Evolutionary conservation across 2,329 filamentous ascomycete species (phyloP).

Genomic region (Colletotrichum lupini): DNA sequence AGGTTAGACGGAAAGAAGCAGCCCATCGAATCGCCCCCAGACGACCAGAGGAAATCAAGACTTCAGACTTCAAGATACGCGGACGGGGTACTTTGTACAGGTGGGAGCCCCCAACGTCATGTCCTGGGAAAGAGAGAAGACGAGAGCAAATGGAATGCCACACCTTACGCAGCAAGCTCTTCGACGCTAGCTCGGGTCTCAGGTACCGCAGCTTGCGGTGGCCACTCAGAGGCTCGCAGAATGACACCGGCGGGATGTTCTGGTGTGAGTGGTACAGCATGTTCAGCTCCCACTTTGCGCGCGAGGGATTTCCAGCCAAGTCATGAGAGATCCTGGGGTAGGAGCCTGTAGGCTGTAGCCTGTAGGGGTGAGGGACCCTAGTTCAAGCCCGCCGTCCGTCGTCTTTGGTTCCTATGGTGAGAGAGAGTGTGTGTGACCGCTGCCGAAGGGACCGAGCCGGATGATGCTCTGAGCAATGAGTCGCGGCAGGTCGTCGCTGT

Average conservation of each 20-base stretch:
- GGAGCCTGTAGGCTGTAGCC: background rate
- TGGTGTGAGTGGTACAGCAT: background rate
- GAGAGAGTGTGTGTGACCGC: slow-evolving; percentile 10
- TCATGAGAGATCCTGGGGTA: slow-evolving; percentile 24
- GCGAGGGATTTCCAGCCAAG: background rate
- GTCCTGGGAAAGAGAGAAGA: background rate
- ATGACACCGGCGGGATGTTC: background rate
- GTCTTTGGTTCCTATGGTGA: background rate
- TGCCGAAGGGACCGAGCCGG: slow-evolving; percentile 24
- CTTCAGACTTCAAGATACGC: background rate
- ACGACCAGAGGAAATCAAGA: background rate
- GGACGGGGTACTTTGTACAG: background rate
- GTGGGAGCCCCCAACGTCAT: background rate
- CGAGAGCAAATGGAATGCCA: slow-evolving; percentile 18
- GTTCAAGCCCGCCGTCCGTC: background rate
- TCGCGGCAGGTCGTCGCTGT: background rate
- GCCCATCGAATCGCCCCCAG: slow-evolving; percentile 12
- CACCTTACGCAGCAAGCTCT: slow-evolving; percentile 16
- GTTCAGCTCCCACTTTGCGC: background rate
- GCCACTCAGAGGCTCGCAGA: slow-evolving; percentile 22
- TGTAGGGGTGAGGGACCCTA: background rate
- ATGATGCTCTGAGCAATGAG: background rate
- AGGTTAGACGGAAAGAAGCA: background rate
- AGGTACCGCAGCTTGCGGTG: slow-evolving; percentile 15
- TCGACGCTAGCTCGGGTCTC: background rate